Evolutionary conservation across 129 eudicot genomes (phyloP).

Genomic region (Ambrosia artemisiifolia): DNA sequence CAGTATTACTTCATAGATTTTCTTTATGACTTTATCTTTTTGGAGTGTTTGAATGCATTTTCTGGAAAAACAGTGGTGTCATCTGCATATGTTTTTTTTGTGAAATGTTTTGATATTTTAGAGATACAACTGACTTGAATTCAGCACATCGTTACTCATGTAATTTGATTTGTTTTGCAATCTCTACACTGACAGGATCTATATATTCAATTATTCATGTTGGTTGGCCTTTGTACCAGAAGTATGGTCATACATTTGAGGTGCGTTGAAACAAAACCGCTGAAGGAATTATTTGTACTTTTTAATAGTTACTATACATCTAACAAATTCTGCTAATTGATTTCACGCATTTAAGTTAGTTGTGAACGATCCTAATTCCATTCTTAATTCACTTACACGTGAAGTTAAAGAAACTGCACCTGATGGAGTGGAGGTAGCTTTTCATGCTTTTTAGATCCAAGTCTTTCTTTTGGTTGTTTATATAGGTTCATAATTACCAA

Average conservation of each 20-base stretch:
- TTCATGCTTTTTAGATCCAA: constrained; percentile 4
- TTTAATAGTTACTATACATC: background rate
- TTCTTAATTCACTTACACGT: constrained; percentile 71
- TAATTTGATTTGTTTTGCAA: constrained; percentile 18
- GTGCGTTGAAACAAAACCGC: constrained; percentile 29
- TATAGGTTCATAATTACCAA: background rate
- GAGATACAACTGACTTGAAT: background rate
- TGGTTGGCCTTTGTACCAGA: constrained; percentile 94
- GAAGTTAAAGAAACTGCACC: constrained; percentile 84
- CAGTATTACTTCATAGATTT: background rate
- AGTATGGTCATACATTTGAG: constrained; percentile 96
- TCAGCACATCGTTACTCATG: background rate
- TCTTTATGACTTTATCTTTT: background rate
- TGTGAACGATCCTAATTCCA: constrained; percentile 79
- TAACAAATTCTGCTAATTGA: constrained; percentile 6
- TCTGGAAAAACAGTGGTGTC: background rate
- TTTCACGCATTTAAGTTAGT: constrained; percentile 78
- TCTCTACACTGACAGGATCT: no score
- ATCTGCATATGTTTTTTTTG: background rate
- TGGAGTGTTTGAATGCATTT: background rate
- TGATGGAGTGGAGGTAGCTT: constrained; percentile 82
- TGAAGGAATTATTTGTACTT: background rate
- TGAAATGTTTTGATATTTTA: background rate
- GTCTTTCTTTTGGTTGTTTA: background rate
- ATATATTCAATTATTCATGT: constrained; percentile 74